phyloP scores from a whole-genome alignment of 768 basidiomycete species.

The Amylocystis lapponica region DNA sequence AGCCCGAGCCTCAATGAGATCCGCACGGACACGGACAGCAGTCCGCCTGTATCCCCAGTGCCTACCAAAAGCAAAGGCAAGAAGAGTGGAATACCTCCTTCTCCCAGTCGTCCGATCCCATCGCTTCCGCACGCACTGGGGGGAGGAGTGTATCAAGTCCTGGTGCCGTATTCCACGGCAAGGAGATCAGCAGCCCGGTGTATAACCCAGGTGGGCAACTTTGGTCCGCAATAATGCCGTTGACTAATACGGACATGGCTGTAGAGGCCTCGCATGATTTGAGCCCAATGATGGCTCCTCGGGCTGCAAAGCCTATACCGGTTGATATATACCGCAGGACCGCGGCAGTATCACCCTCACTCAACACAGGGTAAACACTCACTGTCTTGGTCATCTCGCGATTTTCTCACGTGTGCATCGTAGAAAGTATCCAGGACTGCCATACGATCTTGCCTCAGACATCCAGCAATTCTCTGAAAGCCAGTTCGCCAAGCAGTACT shows the following conservation, averaged over 20 bases:
- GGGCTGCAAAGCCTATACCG: conserved; percentile 53
- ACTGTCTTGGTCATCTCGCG: conserved; percentile 6
- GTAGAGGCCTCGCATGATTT: conserved; percentile 63
- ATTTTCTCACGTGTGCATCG: conserved; percentile 4
- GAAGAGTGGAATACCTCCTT: conserved; percentile 5
- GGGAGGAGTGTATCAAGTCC: conserved; percentile 14
- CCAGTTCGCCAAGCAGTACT: conserved; percentile 82
- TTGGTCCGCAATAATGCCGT: background rate
- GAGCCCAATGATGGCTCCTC: conserved; percentile 69
- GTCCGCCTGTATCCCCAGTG: conserved; percentile 9
- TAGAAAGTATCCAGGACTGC: conserved; percentile 74
- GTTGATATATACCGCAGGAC: conserved; percentile 16
- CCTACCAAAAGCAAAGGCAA: conserved; percentile 9
- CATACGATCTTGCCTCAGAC: conserved; percentile 73
- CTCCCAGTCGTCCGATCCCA: conserved; percentile 8
- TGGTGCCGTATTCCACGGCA: conserved; percentile 34
- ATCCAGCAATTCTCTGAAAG: conserved; percentile 85
- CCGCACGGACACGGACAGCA: conserved; percentile 7
- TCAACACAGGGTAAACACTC: conserved; percentile 59
- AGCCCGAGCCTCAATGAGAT: conserved; percentile 5
- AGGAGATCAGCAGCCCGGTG: conserved; percentile 63
- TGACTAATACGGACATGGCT: conserved; percentile 1
- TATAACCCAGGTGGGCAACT: conserved; percentile 55
- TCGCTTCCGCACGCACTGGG: conserved; percentile 8
- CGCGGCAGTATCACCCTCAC: conserved; percentile 33